Evolutionary conservation across 2,329 filamentous ascomycete genomes (phyloP), one percentile per base, ranked within the genome.

Genomic region (Monilinia polystroma): DNA sequence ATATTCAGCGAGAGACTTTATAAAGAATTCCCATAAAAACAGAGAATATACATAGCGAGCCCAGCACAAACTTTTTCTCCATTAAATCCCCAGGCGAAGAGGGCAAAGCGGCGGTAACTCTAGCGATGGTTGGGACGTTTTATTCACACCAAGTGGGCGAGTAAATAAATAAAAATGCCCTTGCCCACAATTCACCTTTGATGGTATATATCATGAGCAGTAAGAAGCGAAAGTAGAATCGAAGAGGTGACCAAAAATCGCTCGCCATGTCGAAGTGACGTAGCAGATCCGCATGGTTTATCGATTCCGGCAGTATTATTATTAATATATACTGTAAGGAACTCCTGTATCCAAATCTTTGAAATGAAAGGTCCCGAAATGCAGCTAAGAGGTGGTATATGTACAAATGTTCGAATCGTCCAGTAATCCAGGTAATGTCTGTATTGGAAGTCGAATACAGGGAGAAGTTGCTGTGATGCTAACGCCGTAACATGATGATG

Each of bases 401-500:
- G 67, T 75, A 75, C 73, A 74, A 66, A 68, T 67, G 12, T 35
- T 60, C 63, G 68, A 70, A 64, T 66, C 63, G 63, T 64, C 58
- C 35, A 64, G 67, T 60, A 53, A 53, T 67, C 41, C 63, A 26
- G 53, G 43, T 49, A 51, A 47, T 35, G 51, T 41, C 43, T 53
- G 53, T 16, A 38, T 62, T 60, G 63, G 67, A 57, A 68, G 66
- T 58, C 57, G 68, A 70, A 69, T 72, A 69, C 69, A 51, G 67
- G 41, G 60, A 66, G 70, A 71, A 72, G 68, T 69, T 71, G 72
- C 72, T 75, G 70, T 72, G 74, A 74, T 76, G 74, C 72, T 73
- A 70, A 75, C 73, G 73, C 74, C 72, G 70, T 70, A 69, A 72
- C 69, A 75, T 74, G 72, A 72, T 70, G 41, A 64, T 72, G 71